These are phyloP conservation scores for Areca catechu DNA, from an alignment of 176 grass and related monocot genomes.

Conservation along the genomic window DNA sequence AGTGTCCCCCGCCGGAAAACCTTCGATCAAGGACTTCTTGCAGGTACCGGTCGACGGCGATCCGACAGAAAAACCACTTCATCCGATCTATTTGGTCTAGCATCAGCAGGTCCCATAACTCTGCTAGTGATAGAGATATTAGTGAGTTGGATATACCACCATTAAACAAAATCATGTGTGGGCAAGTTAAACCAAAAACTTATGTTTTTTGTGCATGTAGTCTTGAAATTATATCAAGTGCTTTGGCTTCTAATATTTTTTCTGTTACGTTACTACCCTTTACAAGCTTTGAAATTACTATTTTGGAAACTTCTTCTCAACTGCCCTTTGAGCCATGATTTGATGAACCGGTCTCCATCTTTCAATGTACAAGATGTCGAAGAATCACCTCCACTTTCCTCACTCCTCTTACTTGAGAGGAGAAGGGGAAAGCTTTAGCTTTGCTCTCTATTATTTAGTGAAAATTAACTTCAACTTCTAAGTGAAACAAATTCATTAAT, in stretches of 20 bases:
- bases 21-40: too few relatives aligned
- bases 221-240: neutral
- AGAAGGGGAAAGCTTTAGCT: constrained; percentile 51
- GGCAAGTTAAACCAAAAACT: constrained; percentile 15
- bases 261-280: constrained; percentile 16
- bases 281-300: constrained; percentile 7
- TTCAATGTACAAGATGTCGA: constrained; percentile 33
- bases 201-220: neutral
- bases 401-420: constrained; percentile 89
- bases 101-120: constrained; percentile 8
- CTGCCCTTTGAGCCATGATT: constrained; percentile 7
- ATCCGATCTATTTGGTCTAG: too few relatives aligned
- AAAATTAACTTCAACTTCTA: constrained; percentile 19
- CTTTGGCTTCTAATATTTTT: constrained; percentile 11
- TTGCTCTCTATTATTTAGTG: constrained; percentile 17
- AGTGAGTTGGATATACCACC: constrained; percentile 3
- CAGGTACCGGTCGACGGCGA: too few relatives aligned
- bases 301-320: too few relatives aligned
- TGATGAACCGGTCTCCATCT: constrained; percentile 19
- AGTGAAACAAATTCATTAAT: constrained; percentile 16
- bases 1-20: too few relatives aligned
- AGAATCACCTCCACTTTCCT: constrained; percentile 36
- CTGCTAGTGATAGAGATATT: neutral
- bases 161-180: constrained; percentile 11
- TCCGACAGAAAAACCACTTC: too few relatives aligned